phyloP scores from a whole-genome alignment of 352 stramenopile genomes.

The Globisporangium viniferum region DNA sequence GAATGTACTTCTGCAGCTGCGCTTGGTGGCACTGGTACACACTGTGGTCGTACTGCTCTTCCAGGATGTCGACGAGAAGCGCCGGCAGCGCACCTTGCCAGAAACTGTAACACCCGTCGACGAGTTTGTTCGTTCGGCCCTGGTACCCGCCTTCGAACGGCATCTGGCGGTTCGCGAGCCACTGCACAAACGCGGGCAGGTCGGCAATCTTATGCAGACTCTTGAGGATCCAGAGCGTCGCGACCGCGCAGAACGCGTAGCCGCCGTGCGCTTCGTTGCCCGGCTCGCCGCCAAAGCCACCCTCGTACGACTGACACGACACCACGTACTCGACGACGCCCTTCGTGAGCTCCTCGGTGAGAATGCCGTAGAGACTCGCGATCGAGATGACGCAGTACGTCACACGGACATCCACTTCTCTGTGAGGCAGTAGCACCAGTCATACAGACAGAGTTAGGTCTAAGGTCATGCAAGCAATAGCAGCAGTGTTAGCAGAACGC shows the following conservation, averaged over 20 bases:
- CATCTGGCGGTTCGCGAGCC: constrained; percentile 94
- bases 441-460: not conserved
- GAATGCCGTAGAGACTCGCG: constrained; percentile 89
- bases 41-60: constrained; percentile 28
- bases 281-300: constrained; percentile 92
- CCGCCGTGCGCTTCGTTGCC: constrained; percentile 97
- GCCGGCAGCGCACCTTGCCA: constrained; percentile 94
- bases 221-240: constrained; percentile 91
- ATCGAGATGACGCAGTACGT: constrained; percentile 98
- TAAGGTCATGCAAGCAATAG: not conserved
- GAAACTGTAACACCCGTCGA: constrained; percentile 99
- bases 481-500: not conserved
- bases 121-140: constrained; percentile 98
- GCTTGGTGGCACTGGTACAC: constrained; percentile 70
- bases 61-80: constrained; percentile 60
- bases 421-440: constrained; percentile 17
- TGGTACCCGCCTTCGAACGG: constrained; percentile 89
- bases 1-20: constrained; percentile 90
- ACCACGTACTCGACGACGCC: constrained; percentile 81
- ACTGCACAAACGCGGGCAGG: constrained; percentile 67
- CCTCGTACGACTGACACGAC: constrained; percentile 97
- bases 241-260: constrained; percentile 97
- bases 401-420: constrained; percentile 94
- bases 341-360: constrained; percentile 83
- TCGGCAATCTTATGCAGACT: constrained; percentile 50